Evolutionary conservation across 257 asterid species (phyloP).

Genomic region (Hygrophila difformis): DNA sequence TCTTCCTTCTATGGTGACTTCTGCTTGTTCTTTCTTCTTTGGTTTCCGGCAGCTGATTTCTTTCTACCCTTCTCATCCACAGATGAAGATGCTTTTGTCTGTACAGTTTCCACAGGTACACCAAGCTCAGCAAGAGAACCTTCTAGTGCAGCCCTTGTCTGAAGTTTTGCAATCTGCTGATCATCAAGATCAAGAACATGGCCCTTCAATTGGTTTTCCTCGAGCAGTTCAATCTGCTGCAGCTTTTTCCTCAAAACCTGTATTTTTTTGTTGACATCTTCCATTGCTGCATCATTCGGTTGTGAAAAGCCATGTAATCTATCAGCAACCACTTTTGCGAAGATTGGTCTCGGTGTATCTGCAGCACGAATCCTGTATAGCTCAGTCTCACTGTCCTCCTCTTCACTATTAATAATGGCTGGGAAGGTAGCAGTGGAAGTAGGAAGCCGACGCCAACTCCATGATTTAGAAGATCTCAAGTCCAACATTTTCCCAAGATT

Average conservation of each 20-base stretch:
- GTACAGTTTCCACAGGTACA: constrained; percentile 45
- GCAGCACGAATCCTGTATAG: constrained; percentile 39
- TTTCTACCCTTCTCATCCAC: constrained; percentile 49
- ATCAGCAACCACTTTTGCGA: constrained; percentile 29
- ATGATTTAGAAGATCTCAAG: constrained; percentile 71
- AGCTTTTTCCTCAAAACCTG: constrained; percentile 81
- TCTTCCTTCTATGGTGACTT: constrained; percentile 39
- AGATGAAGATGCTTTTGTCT: constrained; percentile 33
- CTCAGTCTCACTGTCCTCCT: constrained; percentile 54
- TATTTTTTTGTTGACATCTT: constrained; percentile 50
- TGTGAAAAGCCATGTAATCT: constrained; percentile 59
- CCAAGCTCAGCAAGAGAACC: constrained; percentile 76
- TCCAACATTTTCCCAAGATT: constrained; percentile 69
- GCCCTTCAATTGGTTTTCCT: constrained; percentile 67
- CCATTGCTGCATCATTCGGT: constrained; percentile 38
- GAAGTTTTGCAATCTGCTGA: constrained; percentile 83
- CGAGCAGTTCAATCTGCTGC: constrained; percentile 96
- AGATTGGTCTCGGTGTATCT: constrained; percentile 27
- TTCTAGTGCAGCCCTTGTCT: constrained; percentile 52
- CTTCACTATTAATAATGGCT: constrained; percentile 73
- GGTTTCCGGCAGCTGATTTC: constrained; percentile 42
- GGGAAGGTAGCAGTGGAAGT: constrained; percentile 91
- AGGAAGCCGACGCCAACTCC: constrained; percentile 85
- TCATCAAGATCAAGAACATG: constrained; percentile 66
- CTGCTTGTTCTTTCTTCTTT: constrained; percentile 63